These are phyloP conservation scores for Calonectria hawksworthii DNA, from an alignment of 2,329 filamentous ascomycete genomes.

Conservation along the genomic window DNA sequence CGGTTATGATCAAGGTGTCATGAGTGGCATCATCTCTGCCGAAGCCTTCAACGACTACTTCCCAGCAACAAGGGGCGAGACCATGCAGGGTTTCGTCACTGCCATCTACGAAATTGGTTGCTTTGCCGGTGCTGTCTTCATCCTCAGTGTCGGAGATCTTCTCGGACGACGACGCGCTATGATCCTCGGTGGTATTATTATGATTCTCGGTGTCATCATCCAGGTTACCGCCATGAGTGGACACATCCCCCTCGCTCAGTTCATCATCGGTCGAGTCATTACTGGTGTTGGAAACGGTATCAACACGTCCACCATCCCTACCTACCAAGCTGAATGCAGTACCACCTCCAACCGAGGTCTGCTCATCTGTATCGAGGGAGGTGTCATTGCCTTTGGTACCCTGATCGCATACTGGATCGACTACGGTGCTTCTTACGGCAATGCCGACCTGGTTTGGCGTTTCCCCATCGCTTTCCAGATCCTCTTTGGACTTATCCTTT, in stretches of 20 bases:
- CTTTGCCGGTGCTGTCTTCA: conserved; percentile 63
- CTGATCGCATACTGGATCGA: conserved; percentile 61
- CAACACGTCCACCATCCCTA: conserved; percentile 66
- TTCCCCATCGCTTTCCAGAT: conserved; percentile 64
- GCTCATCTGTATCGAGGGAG: conserved; percentile 65
- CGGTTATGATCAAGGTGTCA: conserved; percentile 69
- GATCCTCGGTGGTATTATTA: conserved; percentile 67
- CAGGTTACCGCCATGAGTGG: conserved; percentile 63
- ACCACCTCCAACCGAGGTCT: conserved; percentile 66
- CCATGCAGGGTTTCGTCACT: conserved; percentile 62
- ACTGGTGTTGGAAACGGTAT: conserved; percentile 67
- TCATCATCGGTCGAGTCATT: conserved; percentile 65
- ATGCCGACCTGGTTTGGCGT: conserved; percentile 63
- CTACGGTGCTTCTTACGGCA: conserved; percentile 59
- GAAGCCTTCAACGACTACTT: conserved; percentile 65
- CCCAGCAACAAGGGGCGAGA: conserved; percentile 58
- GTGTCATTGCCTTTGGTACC: conserved; percentile 58
- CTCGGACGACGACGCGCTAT: conserved; percentile 67
- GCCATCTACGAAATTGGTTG: conserved; percentile 68
- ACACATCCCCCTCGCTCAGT: conserved; percentile 56
- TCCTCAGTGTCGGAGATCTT: conserved; percentile 66
- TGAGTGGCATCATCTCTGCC: conserved; percentile 68
- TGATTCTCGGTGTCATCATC: conserved; percentile 72
- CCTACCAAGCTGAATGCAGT: conserved; percentile 69
- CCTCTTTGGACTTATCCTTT: conserved; percentile 59